Evolutionary conservation across 768 basidiomycete genomes (phyloP), one percentile per base, ranked within the genome.

Genomic region (Hypholoma fasciculare): DNA sequence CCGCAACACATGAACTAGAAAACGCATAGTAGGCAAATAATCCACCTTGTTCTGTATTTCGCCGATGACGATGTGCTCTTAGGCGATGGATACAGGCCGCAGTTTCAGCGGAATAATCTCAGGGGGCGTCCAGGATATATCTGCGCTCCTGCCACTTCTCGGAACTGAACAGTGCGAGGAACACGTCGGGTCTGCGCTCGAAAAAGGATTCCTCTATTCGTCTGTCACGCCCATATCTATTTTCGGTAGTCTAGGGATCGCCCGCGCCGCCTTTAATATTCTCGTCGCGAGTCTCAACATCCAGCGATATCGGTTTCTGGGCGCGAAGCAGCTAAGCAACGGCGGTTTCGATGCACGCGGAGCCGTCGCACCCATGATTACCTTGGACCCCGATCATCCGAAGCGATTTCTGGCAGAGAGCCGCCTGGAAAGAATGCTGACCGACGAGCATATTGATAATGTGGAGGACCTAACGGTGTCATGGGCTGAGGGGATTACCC

Each of bases 161-260:
- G 61, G 61, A 4, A 62, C 57, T 1, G 61, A 62, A 39, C 61
- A 62, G 49, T 62, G 61, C 57, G 61, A 62, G 37, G 44, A 53
- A 27, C 61, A 62, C 40, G 52, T 59, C 7, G 58, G 57, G 20
- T 59, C 61, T 43, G 61, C 57, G 2, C 57, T 62, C 17, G 54
- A 56, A 16, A 56, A 44, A 37, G 61, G 61, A 6, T 62, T 52
- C 13, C 44, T 59, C 17, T 62, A 62, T 44, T 46, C 51, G 14
- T 44, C 50, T 2, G 49, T 58, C 9, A 49, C 61, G 2, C 54
- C 57, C 3, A 36, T 62, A 40, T 62, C 61, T 1, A 59, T 62
- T 40, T 62, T 62, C 34, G 61, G 61, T 5, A 62, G 61, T 30
- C 44, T 62, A 19, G 61, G 61, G 8, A 56, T 54, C 39, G 61